phyloP scores from a whole-genome alignment of 495 filamentous ascomycete species.

The Daldinia grandis region DNA sequence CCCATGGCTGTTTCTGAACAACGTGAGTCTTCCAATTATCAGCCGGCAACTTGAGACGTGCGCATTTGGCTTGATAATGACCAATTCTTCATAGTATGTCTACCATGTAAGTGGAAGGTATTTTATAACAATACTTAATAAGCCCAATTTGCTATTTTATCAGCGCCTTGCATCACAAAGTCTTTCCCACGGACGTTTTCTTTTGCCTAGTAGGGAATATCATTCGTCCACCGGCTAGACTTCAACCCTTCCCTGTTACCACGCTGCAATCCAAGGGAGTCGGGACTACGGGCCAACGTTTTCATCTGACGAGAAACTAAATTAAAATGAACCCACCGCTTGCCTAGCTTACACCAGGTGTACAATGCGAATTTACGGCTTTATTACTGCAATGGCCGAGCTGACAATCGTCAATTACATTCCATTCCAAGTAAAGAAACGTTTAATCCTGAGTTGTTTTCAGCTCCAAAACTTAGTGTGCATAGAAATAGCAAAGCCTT shows the following conservation, averaged over 20 bases:
- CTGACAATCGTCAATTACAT: constrained; percentile 3
- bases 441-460: background rate
- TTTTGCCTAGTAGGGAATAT: background rate
- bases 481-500: too few species aligned
- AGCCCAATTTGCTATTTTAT: background rate
- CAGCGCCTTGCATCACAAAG: background rate
- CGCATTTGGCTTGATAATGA: background rate
- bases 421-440: background rate
- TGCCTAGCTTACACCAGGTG: constrained; percentile 5
- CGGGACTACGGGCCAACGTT: constrained; percentile 24
- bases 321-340: constrained; percentile 6
- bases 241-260: constrained; percentile 13
- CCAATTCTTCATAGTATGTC: background rate
- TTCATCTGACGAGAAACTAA: constrained; percentile 25
- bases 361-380: constrained; percentile 10
- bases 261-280: constrained; percentile 9
- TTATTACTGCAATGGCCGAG: constrained; percentile 1
- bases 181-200: background rate
- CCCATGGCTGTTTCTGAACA: background rate
- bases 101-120: constrained; percentile 1
- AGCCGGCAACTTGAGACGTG: background rate
- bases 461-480: background rate
- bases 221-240: constrained; percentile 7
- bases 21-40: constrained; percentile 7
- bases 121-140: background rate